phyloP scores from a whole-genome alignment of 148 eudicot genomes.

The Cornus controversa region DNA sequence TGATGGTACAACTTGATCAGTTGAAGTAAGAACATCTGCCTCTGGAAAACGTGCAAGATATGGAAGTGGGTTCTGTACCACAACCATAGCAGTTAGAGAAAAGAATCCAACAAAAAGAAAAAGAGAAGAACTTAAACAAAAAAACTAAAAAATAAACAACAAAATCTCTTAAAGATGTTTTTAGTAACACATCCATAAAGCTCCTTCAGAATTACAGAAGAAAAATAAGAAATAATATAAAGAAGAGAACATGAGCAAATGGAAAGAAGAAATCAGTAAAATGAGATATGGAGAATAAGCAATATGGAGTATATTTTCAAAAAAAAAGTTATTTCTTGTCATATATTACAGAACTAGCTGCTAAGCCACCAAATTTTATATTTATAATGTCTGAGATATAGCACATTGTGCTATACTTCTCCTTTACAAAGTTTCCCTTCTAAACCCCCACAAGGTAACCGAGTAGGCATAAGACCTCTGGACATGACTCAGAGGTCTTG shows the following conservation, averaged over 20 bases:
- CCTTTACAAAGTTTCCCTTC: neutral
- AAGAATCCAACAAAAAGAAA: neutral
- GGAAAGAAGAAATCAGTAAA: neutral
- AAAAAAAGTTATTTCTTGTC: neutral
- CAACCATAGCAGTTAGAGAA: slow-evolving; percentile 11
- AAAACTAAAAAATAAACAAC: slow-evolving; percentile 10
- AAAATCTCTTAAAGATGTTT: neutral
- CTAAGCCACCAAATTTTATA: neutral
- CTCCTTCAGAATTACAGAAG: neutral
- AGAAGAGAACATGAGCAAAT: no score
- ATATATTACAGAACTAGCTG: neutral
- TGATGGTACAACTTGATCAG: slow-evolving; percentile 88
- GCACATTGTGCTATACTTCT: neutral
- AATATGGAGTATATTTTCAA: neutral
- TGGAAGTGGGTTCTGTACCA: slow-evolving; percentile 92
- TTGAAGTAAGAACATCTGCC: slow-evolving; percentile 93
- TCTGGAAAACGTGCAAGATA: slow-evolving; percentile 93
- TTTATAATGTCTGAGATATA: neutral
- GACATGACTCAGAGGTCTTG: no score
- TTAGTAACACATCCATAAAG: neutral
- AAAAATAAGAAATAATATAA: no score
- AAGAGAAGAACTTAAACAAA: neutral
- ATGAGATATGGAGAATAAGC: neutral
- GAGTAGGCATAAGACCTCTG: no score
- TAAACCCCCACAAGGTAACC: no score